Conservation (phyloP, 441 rosid species). For the Bruguiera hainesii region DNA sequence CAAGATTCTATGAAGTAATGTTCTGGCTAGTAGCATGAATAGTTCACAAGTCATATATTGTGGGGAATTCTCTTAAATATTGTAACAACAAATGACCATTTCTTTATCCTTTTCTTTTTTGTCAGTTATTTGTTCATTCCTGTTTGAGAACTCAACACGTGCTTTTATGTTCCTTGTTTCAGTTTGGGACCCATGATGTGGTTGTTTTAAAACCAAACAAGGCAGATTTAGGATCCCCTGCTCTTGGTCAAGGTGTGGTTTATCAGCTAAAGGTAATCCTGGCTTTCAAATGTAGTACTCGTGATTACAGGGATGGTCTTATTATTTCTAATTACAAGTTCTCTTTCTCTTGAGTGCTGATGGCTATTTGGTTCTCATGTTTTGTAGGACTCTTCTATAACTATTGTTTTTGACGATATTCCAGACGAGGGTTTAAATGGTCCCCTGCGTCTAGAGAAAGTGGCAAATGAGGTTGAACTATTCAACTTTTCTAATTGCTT, state of each 20-base stretch:
- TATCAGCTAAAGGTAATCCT: conserved; percentile 69
- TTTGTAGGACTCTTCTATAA: conserved; percentile 73
- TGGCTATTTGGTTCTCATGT: conserved; percentile 17
- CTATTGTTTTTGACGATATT: conserved; percentile 82
- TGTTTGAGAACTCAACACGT: conserved; percentile 2
- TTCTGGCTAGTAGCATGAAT: too few relatives aligned
- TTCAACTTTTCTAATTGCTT: conserved; percentile 4
- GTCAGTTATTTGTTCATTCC: background rate
- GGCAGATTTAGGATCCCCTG: conserved; percentile 78
- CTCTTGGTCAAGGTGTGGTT: conserved; percentile 96
- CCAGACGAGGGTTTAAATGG: conserved; percentile 88
- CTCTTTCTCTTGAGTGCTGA: conserved; percentile 9
- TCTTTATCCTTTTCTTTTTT: background rate
- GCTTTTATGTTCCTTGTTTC: conserved; percentile 19
- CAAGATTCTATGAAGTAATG: too few relatives aligned
- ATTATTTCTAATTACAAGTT: conserved; percentile 13
- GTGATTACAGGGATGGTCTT: conserved; percentile 5
- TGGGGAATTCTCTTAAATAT: background rate
- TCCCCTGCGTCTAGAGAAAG: conserved; percentile 79
- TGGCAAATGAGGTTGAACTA: conserved; percentile 75
- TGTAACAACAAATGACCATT: conserved; percentile 3
- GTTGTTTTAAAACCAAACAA: conserved; percentile 83
- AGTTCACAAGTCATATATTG: background rate
- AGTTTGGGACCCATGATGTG: conserved; percentile 92
- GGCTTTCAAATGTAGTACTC: conserved; percentile 7